Base-by-base conservation (phyloP, 2,329 filamentous ascomycete species). In the Massarina eburnea region DNA sequence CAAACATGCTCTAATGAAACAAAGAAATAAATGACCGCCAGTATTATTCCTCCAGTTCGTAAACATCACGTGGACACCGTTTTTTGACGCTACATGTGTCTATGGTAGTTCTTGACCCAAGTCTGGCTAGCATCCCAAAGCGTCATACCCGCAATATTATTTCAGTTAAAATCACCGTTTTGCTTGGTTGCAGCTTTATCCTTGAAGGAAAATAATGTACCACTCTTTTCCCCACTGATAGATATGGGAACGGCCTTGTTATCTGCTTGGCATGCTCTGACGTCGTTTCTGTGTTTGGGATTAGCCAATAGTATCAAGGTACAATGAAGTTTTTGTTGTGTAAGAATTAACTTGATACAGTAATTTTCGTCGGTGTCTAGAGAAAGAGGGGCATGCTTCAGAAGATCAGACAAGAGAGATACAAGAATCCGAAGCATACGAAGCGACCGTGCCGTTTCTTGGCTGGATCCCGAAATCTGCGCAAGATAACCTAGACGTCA, bases 141-240 rank as follows among this genome's bases (percentile, higher is more conserved):
- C 50, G 54, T 55, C 12, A 45, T 41, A 14, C 49, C 52, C 1
- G 36, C 48, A 45, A 55, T 51, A 6, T 15, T 43, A 41, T 79
- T 73, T 86, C 86, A 90, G 45, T 90, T 71, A 17, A 78, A 73
- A 42, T 84, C 8, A 3, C 33, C 39, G 29, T 15, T 17, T 9
- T 32, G 8, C 6, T 12, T 32, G 4, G 34, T 35, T n/a, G 26
- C 34, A 8, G n/a, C 21, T 15, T 22, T 24, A 17, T 17, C 21
- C 15, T 26, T 58, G 71, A 88, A 88, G 18, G 84, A 84, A 19
- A 82, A 84, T 9, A 35, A 8, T 4, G 8, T 35, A 17, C 15
- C 63, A 88, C 83, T 26, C 24, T 26, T 26, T 26, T 7, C 7
- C 22, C 87, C 86, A 18, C 85, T 86, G 22, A 24, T 43, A 14